These are phyloP conservation scores for Coriolopsis trogii DNA, from an alignment of 1,284 basidiomycete genomes.

Conservation along the genomic window DNA sequence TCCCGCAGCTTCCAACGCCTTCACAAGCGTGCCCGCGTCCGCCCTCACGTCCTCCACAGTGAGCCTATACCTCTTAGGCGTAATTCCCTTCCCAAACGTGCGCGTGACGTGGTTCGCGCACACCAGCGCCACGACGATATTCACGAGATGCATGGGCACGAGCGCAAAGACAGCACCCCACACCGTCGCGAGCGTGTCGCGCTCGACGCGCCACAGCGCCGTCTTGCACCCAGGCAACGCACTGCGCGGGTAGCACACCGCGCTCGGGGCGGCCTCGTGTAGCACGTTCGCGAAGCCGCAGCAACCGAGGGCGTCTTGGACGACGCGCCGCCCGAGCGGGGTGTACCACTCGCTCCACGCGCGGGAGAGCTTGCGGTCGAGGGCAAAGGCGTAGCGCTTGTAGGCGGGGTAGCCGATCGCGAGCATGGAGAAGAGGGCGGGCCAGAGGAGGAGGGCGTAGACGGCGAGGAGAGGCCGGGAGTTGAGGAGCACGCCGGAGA, in stretches of 20 bases:
- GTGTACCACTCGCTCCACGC: conserved; percentile 74
- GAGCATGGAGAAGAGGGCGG: conserved; percentile 62
- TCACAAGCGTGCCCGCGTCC: conserved; percentile 30
- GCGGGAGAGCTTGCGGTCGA: conserved; percentile 74
- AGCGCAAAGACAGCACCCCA: conserved; percentile 68
- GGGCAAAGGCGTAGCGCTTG: conserved; percentile 68
- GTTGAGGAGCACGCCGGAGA: conserved; percentile 71
- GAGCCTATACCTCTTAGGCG: conserved; percentile 67
- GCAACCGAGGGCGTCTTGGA: conserved; percentile 72
- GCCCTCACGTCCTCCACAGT: conserved; percentile 32
- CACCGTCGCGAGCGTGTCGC: conserved; percentile 51
- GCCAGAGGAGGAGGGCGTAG: conserved; percentile 75
- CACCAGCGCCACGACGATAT: conserved; percentile 65
- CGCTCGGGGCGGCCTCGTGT: conserved; percentile 64
- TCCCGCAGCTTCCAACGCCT: conserved; percentile 15
- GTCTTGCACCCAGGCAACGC: conserved; percentile 74
- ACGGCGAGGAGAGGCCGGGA: conserved; percentile 74
- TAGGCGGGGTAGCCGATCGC: conserved; percentile 74
- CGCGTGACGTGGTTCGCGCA: conserved; percentile 77
- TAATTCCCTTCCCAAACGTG: conserved; percentile 73
- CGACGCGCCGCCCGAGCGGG: conserved; percentile 54
- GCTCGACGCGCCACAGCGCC: conserved; percentile 63
- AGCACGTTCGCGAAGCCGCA: conserved; percentile 74
- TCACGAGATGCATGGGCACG: conserved; percentile 64
- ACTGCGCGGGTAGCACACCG: conserved; percentile 68